Conservation (phyloP, 129 eudicot species). For the Smallanthus sonchifolius region DNA sequence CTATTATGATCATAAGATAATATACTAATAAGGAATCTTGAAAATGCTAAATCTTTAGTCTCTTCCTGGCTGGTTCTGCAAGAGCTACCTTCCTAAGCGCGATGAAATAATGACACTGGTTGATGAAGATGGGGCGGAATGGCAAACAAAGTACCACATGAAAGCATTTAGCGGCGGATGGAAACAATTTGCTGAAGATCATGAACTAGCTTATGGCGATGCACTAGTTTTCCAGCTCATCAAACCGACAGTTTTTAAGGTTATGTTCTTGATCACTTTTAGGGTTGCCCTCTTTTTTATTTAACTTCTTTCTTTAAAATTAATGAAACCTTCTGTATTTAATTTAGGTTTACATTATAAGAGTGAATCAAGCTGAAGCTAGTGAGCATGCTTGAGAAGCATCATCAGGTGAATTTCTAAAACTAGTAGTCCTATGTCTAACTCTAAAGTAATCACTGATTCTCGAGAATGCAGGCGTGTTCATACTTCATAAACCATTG, state of each 20-base stretch:
- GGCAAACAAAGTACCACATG: slow-evolving; percentile 57
- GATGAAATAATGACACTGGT: slow-evolving; percentile 53
- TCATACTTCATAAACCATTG: too few relatives aligned
- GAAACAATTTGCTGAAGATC: slow-evolving; percentile 82
- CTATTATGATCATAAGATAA: background rate
- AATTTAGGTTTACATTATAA: slow-evolving; percentile 56
- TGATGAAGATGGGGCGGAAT: slow-evolving; percentile 73
- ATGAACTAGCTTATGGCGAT: slow-evolving; percentile 82
- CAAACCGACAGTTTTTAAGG: slow-evolving; percentile 61
- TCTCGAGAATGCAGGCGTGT: too few relatives aligned
- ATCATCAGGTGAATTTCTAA: slow-evolving; percentile 15
- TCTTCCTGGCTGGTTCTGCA: slow-evolving; percentile 58
- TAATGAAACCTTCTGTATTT: slow-evolving; percentile 5
- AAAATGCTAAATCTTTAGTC: slow-evolving; percentile 40
- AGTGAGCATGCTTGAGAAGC: slow-evolving; percentile 23
- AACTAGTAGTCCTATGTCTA: background rate
- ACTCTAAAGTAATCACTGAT: too few relatives aligned
- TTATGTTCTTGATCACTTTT: slow-evolving; percentile 16
- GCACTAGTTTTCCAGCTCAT: slow-evolving; percentile 74
- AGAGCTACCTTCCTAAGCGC: slow-evolving; percentile 48
- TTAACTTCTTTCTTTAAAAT: background rate
- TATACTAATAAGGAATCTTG: background rate
- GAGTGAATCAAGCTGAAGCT: slow-evolving; percentile 52
- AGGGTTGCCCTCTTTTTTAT: background rate
- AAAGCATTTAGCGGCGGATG: slow-evolving; percentile 93